Conservation (phyloP, 805 yeast species). For the Saccharomycopsis selenospora region DNA sequence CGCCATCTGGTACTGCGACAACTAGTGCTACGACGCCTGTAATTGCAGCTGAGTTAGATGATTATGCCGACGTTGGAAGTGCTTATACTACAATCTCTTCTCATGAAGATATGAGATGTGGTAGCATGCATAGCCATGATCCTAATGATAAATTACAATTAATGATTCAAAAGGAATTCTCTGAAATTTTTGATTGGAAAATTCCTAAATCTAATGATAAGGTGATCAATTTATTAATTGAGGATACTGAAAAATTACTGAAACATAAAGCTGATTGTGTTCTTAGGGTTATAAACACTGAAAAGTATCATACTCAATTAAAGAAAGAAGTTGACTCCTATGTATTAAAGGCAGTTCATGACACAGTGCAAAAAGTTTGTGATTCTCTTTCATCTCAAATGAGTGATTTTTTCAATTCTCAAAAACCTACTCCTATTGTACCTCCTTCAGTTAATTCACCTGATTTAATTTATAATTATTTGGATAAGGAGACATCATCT, state of each 20-base stretch:
- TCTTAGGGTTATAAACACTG: constrained; percentile 61
- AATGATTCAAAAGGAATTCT: constrained; percentile 14
- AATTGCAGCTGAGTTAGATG: constrained; percentile 23
- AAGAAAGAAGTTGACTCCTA: constrained; percentile 69
- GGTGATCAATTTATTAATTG: constrained; percentile 53
- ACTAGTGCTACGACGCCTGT: too few species aligned
- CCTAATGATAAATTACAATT: constrained; percentile 14
- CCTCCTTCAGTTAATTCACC: constrained; percentile 7
- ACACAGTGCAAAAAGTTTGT: constrained; percentile 46
- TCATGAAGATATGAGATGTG: neutral
- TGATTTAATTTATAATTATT: constrained; percentile 15
- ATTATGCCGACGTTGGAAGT: neutral
- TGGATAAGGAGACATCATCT: constrained; percentile 12
- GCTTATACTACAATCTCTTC: neutral
- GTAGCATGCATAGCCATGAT: constrained; percentile 1
- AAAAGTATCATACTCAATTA: constrained; percentile 68
- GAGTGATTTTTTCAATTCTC: neutral
- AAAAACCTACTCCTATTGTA: constrained; percentile 1
- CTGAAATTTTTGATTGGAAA: constrained; percentile 26
- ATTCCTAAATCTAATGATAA: constrained; percentile 53
- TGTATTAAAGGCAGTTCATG: constrained; percentile 55
- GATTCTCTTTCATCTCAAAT: constrained; percentile 1
- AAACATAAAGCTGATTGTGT: constrained; percentile 63
- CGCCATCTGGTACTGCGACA: constrained; percentile 25
- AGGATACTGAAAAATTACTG: constrained; percentile 58